A percentile compares a stretch with the other conserved stretches of the same genome.
phyloP scores from a whole-genome alignment of 2,329 filamentous ascomycete genomes.

The Fusarium annulatum region DNA sequence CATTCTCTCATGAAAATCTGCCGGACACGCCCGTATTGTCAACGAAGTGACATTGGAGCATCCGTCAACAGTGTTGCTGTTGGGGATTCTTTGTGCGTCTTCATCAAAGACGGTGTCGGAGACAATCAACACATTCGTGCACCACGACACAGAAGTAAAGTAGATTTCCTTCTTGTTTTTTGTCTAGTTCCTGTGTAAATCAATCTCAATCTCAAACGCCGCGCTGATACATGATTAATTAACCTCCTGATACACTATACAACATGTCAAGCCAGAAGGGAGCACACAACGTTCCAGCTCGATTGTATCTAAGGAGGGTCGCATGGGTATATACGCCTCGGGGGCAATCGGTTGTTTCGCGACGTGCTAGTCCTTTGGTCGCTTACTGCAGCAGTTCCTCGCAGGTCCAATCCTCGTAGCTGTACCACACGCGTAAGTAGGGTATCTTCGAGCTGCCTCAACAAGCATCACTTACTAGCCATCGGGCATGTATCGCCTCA shows the following conservation, averaged over 20 bases:
- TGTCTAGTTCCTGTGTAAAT: constrained; percentile 46
- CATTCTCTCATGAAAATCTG: constrained; percentile 8
- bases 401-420: constrained; percentile 99
- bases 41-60: constrained; percentile 10
- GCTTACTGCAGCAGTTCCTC: constrained; percentile 83
- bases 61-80: neutral
- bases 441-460: neutral
- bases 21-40: neutral
- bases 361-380: constrained; percentile 20
- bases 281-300: constrained; percentile 34
- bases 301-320: constrained; percentile 41
- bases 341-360: constrained; percentile 28
- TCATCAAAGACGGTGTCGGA: constrained; percentile 1
- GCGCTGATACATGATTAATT: constrained; percentile 51
- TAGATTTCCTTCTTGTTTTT: constrained; percentile 39
- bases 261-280: constrained; percentile 29
- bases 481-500: constrained; percentile 94
- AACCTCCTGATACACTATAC: constrained; percentile 37
- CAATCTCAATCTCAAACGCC: constrained; percentile 51
- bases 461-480: constrained; percentile 77
- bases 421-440: constrained; percentile 50
- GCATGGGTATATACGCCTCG: constrained; percentile 45
- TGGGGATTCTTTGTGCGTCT: constrained; percentile 5
- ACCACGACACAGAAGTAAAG: constrained; percentile 31
- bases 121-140: constrained; percentile 24